Evolutionary conservation across 345 rosid genomes (phyloP).

Genomic region (Murraya paniculata): DNA sequence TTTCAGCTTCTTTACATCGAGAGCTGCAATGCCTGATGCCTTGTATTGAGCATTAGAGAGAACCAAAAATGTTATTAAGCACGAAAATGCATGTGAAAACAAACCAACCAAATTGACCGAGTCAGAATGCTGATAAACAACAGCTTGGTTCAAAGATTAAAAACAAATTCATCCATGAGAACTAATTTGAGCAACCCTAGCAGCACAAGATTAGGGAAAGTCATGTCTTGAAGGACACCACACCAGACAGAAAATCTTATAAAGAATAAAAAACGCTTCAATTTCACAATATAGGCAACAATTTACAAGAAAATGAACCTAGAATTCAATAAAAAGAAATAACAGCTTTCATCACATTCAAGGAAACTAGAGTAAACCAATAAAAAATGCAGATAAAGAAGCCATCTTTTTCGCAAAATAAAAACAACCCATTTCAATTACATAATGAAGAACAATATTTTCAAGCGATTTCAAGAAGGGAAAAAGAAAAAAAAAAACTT

Average conservation of each 20-base stretch:
- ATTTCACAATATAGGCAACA: background rate
- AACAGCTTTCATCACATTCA: background rate
- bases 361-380: background rate
- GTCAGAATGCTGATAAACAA: background rate
- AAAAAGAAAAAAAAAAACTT: background rate
- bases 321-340: background rate
- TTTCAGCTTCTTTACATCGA: slow-evolving; percentile 88
- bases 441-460: background rate
- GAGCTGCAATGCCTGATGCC: slow-evolving; percentile 85
- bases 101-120: background rate
- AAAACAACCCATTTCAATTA: background rate
- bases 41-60: slow-evolving; percentile 25
- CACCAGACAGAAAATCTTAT: background rate
- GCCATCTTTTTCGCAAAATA: background rate
- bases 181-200: background rate
- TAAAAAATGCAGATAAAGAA: background rate
- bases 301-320: background rate
- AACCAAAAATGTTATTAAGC: slow-evolving; percentile 16
- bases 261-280: background rate
- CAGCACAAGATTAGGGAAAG: background rate
- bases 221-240: background rate
- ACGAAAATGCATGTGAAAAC: background rate
- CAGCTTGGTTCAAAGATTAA: background rate
- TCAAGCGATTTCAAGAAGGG: background rate
- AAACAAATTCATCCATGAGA: background rate